phyloP scores from a whole-genome alignment of 2,329 filamentous ascomycete genomes.

The Thelonectria discophora region DNA sequence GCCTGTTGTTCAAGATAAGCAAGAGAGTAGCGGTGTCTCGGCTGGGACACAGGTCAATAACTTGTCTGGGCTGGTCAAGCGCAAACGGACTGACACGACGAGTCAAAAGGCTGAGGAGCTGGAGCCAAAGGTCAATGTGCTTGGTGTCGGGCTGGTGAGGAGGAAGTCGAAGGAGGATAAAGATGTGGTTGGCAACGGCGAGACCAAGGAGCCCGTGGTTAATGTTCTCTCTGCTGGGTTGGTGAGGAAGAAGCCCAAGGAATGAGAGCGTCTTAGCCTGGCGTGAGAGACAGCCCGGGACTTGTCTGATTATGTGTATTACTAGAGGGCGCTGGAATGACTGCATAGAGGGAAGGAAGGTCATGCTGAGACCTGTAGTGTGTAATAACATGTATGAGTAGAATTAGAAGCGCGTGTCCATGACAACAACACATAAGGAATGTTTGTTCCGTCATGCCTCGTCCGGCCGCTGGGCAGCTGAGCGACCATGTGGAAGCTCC shows the following conservation, averaged over 20 bases:
- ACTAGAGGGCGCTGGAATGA: slow-evolving; percentile 14
- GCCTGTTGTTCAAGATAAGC: slow-evolving; percentile 24
- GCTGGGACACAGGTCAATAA: slow-evolving; percentile 52
- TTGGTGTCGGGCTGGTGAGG: slow-evolving; percentile 58
- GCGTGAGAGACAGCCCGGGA: background rate
- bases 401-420: background rate
- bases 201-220: slow-evolving; percentile 32
- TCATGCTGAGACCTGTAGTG: background rate
- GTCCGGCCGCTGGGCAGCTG: background rate
- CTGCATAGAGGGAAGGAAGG: background rate
- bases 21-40: slow-evolving; percentile 24
- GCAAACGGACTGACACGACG: slow-evolving; percentile 51
- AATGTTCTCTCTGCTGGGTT: slow-evolving; percentile 62
- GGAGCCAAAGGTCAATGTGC: slow-evolving; percentile 53
- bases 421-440: background rate
- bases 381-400: background rate
- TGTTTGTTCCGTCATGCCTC: background rate
- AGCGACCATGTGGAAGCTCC: slow-evolving; percentile 11
- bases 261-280: background rate
- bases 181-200: slow-evolving; percentile 14
- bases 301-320: slow-evolving; percentile 20
- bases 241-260: slow-evolving; percentile 67
- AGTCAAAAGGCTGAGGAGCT: slow-evolving; percentile 30
- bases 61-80: slow-evolving; percentile 58
- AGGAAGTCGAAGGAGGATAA: slow-evolving; percentile 61